phyloP scores from a whole-genome alignment of 2,329 filamentous ascomycete genomes.

The Cytospora piceae region DNA sequence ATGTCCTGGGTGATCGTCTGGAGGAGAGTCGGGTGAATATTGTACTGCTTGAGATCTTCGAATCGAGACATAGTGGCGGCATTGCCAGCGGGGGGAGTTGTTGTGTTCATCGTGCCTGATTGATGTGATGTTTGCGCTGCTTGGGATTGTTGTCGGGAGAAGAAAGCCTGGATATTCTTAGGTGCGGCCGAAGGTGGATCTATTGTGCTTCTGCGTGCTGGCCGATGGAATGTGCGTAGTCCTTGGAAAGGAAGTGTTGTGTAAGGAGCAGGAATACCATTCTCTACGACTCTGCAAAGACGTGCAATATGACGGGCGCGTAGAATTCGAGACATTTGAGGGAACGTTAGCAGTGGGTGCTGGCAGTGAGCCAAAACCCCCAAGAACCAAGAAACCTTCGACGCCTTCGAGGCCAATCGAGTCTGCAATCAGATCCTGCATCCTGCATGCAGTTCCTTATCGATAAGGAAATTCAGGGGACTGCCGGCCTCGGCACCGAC shows the following conservation, averaged over 20 bases:
- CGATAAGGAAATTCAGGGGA: neutral
- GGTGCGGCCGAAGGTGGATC: neutral
- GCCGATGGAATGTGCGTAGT: neutral
- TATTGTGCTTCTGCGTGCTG: neutral
- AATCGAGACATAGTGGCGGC: slow-evolving; percentile 41
- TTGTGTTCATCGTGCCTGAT: neutral
- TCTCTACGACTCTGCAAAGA: neutral
- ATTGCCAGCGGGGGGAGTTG: slow-evolving; percentile 1
- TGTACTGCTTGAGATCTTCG: slow-evolving; percentile 46
- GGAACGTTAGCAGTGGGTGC: neutral
- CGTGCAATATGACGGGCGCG: neutral
- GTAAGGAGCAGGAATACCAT: neutral
- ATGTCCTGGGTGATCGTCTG: slow-evolving; percentile 53
- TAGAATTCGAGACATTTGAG: neutral
- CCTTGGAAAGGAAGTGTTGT: neutral
- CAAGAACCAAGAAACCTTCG: neutral
- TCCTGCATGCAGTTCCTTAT: neutral
- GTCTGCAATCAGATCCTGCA: neutral
- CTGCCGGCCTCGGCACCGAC: neutral
- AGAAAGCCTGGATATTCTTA: neutral
- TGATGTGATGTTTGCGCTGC: neutral
- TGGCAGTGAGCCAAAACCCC: neutral
- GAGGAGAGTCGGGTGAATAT: slow-evolving; percentile 52
- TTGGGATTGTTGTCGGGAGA: neutral
- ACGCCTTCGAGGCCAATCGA: neutral